Evolutionary conservation across 495 filamentous ascomycete species (phyloP), one percentile per base, ranked within the genome.

Genomic region (Aspergillus nidulans): DNA sequence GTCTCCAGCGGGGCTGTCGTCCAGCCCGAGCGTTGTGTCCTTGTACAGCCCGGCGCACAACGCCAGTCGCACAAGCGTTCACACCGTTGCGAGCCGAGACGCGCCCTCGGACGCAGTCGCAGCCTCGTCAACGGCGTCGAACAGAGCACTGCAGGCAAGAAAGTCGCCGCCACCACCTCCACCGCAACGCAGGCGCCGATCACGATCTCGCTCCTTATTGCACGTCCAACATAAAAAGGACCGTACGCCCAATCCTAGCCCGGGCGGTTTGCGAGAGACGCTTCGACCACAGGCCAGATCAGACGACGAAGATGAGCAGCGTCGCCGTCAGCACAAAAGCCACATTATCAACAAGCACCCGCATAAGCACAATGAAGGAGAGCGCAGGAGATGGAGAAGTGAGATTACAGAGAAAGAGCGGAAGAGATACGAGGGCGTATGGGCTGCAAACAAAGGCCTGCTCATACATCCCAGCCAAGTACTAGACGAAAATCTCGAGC

Each of bases 381-480:
- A 89, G 36, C 83, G 91, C 19, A 88, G 85, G 63, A 80, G 89
- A n/a, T 97, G 91, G 89, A 77, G 86, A 26, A 85, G 88, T 54
- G 77, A 83, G 50, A 78, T 97, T 36, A 89, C 88, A 0, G 81
- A 87, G 53, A 71, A 83, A 8, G 90, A 97, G 63, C 79, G 91
- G 34, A 90, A 89, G 61, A 78, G 92, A n/a, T 97, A 97, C 63
- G 94, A 97, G 71, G 95, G 91, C 4, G 86, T 98, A 3, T 98
- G 91, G 91, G 94, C 95, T 21, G 91, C 90, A 16, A 97, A 98
- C 63, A 83, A 83, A 54, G 92, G 91, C 0, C 52, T 92, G n/a
- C 69, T 80, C 23, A 68, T 83, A 45, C 58, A 65, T 36, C 49
- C 56, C 4, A 46, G 57, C 45, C 42, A 25, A 49, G 38, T 50